Evolutionary conservation across 352 stramenopile genomes (phyloP).

Genomic region (Globisporangium mamillatum): DNA sequence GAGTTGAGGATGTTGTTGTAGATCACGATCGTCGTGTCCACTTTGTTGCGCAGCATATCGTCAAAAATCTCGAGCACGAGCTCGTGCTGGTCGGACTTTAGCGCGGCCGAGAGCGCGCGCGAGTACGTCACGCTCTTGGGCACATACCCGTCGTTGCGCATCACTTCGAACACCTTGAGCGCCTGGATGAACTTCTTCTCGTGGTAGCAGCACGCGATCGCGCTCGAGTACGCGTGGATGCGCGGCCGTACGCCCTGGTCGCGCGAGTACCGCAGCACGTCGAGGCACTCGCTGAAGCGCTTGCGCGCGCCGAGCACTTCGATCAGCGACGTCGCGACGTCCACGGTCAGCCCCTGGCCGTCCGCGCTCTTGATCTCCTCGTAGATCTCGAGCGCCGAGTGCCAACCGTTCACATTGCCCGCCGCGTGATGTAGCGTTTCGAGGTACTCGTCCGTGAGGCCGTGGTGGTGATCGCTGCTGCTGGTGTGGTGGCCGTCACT

Average conservation of each 20-base stretch:
- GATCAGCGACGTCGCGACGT: constrained; percentile 62
- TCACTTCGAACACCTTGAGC: constrained; percentile 85
- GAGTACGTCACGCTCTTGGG: constrained; percentile 82
- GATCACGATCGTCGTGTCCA: constrained; percentile 72
- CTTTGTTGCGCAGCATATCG: constrained; percentile 75
- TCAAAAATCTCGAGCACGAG: constrained; percentile 88
- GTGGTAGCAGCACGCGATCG: constrained; percentile 80
- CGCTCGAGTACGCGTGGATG: constrained; percentile 80
- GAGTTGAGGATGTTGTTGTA: constrained; percentile 89
- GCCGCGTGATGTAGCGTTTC: constrained; percentile 15
- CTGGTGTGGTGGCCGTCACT: not conserved
- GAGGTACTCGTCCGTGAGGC: constrained; percentile 14
- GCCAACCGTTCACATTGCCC: constrained; percentile 20
- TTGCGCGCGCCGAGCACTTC: constrained; percentile 49
- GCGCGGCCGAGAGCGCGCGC: constrained; percentile 73
- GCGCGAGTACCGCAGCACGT: constrained; percentile 61
- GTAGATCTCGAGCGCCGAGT: constrained; percentile 54
- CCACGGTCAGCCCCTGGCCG: constrained; percentile 35
- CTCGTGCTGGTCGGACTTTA: constrained; percentile 75
- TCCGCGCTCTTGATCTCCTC: constrained; percentile 34
- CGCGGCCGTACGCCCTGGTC: constrained; percentile 67
- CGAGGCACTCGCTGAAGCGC: constrained; percentile 52
- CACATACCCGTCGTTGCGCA: constrained; percentile 82
- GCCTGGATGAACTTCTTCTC: constrained; percentile 61
- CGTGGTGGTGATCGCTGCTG: not conserved